These are phyloP conservation scores for Globisporangium carolinianum DNA, from an alignment of 352 stramenopile species.

Conservation along the genomic window DNA sequence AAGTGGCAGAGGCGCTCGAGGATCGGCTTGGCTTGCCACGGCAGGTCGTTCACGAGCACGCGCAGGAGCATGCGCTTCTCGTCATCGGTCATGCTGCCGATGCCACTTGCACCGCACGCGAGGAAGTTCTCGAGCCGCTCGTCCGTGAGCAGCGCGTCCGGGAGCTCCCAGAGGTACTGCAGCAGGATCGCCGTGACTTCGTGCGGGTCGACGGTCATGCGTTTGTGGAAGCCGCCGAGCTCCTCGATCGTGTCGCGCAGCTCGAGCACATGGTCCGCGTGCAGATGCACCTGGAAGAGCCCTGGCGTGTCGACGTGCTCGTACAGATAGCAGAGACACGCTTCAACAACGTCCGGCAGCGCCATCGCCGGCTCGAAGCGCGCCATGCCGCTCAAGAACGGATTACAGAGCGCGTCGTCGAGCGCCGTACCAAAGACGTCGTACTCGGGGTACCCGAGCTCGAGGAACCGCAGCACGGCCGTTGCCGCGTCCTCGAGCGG, in stretches of 20 bases:
- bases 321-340: slow-evolving; percentile 76
- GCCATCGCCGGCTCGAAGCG: slow-evolving; percentile 80
- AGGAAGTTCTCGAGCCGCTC: slow-evolving; percentile 70
- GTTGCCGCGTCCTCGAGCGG: slow-evolving; percentile 63
- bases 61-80: slow-evolving; percentile 55
- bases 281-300: slow-evolving; percentile 75
- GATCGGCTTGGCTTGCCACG: slow-evolving; percentile 74
- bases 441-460: slow-evolving; percentile 82
- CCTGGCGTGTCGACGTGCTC: slow-evolving; percentile 67
- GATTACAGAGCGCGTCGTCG: slow-evolving; percentile 75
- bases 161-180: slow-evolving; percentile 81
- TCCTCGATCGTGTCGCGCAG: slow-evolving; percentile 78
- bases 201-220: slow-evolving; percentile 75
- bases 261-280: slow-evolving; percentile 71
- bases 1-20: slow-evolving; percentile 68
- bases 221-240: slow-evolving; percentile 73
- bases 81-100: slow-evolving; percentile 31
- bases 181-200: slow-evolving; percentile 72
- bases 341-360: slow-evolving; percentile 73
- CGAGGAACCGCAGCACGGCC: slow-evolving; percentile 72
- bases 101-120: slow-evolving; percentile 27
- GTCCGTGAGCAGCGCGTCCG: slow-evolving; percentile 66
- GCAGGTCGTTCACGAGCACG: slow-evolving; percentile 74
- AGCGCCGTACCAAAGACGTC: slow-evolving; percentile 74
- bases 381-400: slow-evolving; percentile 78